A percentile compares a stretch with the other conserved stretches of the same genome.
Conservation (phyloP, 148 eudicot species). For the Fagopyrum esculentum region DNA sequence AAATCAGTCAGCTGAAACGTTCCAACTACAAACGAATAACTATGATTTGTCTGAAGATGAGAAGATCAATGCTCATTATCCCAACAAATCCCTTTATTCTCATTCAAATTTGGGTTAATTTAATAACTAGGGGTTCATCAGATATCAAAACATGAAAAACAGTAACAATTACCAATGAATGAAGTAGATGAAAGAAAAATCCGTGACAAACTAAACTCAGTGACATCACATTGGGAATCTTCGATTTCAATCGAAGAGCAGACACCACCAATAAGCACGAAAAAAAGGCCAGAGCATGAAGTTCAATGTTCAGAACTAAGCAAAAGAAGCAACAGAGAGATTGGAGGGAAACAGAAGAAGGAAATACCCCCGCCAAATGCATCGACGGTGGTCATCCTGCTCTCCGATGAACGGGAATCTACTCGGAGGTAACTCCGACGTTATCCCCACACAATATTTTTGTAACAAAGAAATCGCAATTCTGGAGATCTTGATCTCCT, state of each 20-base stretch:
- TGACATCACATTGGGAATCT: not conserved
- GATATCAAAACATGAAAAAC: too few species aligned
- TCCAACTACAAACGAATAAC: not conserved
- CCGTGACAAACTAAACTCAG: not conserved
- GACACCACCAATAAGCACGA: not conserved
- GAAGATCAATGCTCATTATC: too few species aligned
- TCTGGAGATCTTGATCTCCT: too few species aligned
- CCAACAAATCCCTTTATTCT: too few species aligned
- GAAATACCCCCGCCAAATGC: not conserved
- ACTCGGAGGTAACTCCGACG: too few species aligned
- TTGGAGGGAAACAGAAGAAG: not conserved
- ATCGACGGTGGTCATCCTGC: not conserved
- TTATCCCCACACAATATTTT: too few species aligned
- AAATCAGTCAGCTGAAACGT: not conserved
- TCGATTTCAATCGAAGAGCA: not conserved
- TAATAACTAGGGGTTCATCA: not conserved
- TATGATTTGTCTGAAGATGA: too few species aligned
- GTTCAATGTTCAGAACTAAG: not conserved
- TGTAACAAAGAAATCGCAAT: too few species aligned
- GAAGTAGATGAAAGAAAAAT: not conserved
- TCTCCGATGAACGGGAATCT: not conserved
- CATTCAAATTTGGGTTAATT: too few species aligned
- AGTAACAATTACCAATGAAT: not conserved
- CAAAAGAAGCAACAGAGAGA: not conserved
- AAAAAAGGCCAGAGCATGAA: too few species aligned